Conservation (phyloP, 352 stramenopile species). For the Globisporangium ultimum region DNA sequence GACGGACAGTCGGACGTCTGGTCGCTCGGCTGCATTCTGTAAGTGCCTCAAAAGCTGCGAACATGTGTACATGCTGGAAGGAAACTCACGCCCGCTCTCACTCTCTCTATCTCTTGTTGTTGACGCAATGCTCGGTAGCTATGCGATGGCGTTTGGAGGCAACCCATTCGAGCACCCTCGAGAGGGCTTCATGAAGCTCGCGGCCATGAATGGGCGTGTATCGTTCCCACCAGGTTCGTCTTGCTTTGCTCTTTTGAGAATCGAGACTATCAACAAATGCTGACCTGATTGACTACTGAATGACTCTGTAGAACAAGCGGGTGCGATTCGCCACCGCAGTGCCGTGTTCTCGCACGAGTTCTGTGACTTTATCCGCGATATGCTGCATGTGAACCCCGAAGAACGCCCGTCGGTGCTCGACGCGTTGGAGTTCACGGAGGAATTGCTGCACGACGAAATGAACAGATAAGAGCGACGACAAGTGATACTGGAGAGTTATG, state of each 20-base stretch:
- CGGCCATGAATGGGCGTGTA: conserved; percentile 74
- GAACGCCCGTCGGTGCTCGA: conserved; percentile 77
- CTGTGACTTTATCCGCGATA: conserved; percentile 85
- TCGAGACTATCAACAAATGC: neutral
- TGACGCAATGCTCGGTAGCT: conserved; percentile 26
- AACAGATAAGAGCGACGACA: conserved; percentile 36
- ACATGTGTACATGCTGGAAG: too few species aligned
- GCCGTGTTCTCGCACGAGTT: conserved; percentile 76
- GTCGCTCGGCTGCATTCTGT: conserved; percentile 83
- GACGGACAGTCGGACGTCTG: conserved; percentile 85
- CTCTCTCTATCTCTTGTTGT: neutral
- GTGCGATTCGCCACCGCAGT: conserved; percentile 57
- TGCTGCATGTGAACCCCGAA: conserved; percentile 81
- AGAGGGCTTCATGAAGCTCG: conserved; percentile 85
- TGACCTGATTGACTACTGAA: too few species aligned
- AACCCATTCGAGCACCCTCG: conserved; percentile 78
- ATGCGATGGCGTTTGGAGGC: conserved; percentile 81
- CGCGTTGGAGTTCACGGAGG: conserved; percentile 77
- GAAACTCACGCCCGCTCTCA: too few species aligned
- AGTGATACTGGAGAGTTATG: neutral
- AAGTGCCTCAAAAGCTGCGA: conserved; percentile 17
- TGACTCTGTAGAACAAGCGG: conserved; percentile 45
- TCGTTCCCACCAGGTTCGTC: conserved; percentile 60
- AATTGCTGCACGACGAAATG: conserved; percentile 69
- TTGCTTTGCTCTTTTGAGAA: neutral